These are phyloP conservation scores for Globisporangium takayamanum DNA, from an alignment of 352 stramenopile genomes.

Conservation along the genomic window DNA sequence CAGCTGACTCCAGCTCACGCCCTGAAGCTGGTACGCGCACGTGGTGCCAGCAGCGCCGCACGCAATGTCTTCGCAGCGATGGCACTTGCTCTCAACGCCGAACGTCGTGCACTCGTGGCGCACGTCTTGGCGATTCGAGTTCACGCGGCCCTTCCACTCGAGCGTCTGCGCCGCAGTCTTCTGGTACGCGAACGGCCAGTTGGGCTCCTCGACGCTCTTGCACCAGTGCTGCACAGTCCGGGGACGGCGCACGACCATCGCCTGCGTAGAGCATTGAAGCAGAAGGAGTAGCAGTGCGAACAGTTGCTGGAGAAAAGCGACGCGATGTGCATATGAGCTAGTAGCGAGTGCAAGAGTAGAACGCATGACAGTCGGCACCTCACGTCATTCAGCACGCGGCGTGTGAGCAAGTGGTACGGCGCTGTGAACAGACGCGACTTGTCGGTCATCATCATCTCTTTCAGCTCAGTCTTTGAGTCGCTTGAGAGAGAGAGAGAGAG, in stretches of 20 bases:
- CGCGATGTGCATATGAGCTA: too few species aligned
- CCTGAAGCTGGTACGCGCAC: conserved; percentile 92
- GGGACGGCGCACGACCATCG: conserved; percentile 70
- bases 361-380: neutral
- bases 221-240: conserved; percentile 89
- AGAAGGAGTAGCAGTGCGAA: neutral
- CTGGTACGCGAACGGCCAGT: conserved; percentile 94
- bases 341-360: neutral
- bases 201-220: conserved; percentile 63
- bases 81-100: conserved; percentile 92
- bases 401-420: too few species aligned
- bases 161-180: conserved; percentile 67
- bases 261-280: neutral
- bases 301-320: too few species aligned
- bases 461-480: too few species aligned
- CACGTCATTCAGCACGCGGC: too few species aligned
- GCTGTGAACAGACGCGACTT: neutral
- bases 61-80: conserved; percentile 87
- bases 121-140: conserved; percentile 89
- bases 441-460: neutral
- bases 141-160: conserved; percentile 85
- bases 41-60: conserved; percentile 40
- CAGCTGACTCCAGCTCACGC: conserved; percentile 57
- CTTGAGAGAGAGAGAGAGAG: too few species aligned
- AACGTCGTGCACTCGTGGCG: conserved; percentile 85